Evolutionary conservation across 2,329 filamentous ascomycete genomes (phyloP).

Genomic region (Penicillium sp.): DNA sequence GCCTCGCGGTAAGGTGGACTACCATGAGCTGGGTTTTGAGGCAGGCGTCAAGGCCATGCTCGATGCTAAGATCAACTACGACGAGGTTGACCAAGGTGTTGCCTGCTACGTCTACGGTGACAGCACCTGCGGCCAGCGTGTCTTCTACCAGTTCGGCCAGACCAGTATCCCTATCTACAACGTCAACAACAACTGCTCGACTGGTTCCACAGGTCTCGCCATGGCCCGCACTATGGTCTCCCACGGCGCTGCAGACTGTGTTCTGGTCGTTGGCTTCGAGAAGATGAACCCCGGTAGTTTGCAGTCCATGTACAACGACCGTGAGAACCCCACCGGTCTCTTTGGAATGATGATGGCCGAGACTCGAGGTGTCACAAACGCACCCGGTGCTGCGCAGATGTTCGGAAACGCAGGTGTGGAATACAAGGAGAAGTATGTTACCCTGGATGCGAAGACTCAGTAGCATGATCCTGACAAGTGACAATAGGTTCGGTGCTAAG

Average conservation of each 20-base stretch:
- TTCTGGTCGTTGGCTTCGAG: slow-evolving; percentile 91
- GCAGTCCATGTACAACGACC: slow-evolving; percentile 78
- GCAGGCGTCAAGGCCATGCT: slow-evolving; percentile 83
- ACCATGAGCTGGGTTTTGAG: slow-evolving; percentile 90
- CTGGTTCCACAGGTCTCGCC: slow-evolving; percentile 83
- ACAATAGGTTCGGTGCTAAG: slow-evolving; percentile 71
- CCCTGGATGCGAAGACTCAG: background rate
- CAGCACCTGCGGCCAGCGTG: slow-evolving; percentile 88
- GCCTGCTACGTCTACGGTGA: slow-evolving; percentile 99
- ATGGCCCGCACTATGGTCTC: slow-evolving; percentile 77
- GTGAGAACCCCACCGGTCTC: slow-evolving; percentile 72
- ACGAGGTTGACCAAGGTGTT: slow-evolving; percentile 89
- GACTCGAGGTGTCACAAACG: slow-evolving; percentile 75
- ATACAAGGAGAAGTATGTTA: slow-evolving; percentile 81
- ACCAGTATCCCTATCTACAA: slow-evolving; percentile 95
- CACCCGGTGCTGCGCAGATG: slow-evolving; percentile 83
- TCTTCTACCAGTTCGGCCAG: slow-evolving; percentile 99
- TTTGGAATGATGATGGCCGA: slow-evolving; percentile 73
- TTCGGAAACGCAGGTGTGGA: slow-evolving; percentile 92
- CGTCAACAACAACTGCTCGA: slow-evolving; percentile 98
- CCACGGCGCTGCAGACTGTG: slow-evolving; percentile 77
- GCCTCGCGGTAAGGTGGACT: slow-evolving; percentile 87
- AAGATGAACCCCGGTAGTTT: slow-evolving; percentile 96
- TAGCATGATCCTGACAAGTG: background rate
- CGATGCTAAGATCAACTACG: slow-evolving; percentile 79